Evolutionary conservation across 192 early-diverging fungal genomes (phyloP).

Genomic region (Geranomyces michiganensis): DNA sequence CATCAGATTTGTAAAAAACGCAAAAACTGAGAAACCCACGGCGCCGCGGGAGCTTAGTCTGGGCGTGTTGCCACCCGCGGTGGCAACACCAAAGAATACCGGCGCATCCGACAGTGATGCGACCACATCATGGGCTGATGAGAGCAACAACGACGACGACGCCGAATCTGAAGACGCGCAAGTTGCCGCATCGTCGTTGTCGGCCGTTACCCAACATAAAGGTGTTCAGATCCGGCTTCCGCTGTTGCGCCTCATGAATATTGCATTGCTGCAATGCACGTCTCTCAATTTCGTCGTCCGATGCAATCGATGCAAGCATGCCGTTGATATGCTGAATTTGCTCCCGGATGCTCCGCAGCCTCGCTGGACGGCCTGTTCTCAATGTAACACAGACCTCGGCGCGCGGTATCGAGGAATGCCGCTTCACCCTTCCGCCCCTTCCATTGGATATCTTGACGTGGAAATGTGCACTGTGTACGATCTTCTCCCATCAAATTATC

Average conservation of each 20-base stretch:
- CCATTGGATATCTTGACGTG: slow-evolving; percentile 76
- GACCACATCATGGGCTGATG: neutral
- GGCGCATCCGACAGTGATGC: neutral
- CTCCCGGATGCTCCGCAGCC: neutral
- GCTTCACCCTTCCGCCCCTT: slow-evolving; percentile 55
- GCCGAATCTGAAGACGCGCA: slow-evolving; percentile 39
- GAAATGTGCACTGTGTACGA: slow-evolving; percentile 71
- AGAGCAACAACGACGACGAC: slow-evolving; percentile 1
- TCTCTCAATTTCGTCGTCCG: slow-evolving; percentile 66
- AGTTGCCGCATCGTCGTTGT: neutral
- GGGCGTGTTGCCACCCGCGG: slow-evolving; percentile 1
- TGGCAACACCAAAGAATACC: neutral
- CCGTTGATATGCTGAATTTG: slow-evolving; percentile 45
- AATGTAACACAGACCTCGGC: slow-evolving; percentile 2
- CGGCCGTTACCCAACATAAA: slow-evolving; percentile 36
- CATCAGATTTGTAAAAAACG: slow-evolving; percentile 31
- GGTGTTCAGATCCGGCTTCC: slow-evolving; percentile 80
- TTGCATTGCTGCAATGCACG: slow-evolving; percentile 68
- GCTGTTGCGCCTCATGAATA: slow-evolving; percentile 58
- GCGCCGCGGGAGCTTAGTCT: neutral
- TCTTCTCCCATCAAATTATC: slow-evolving; percentile 71
- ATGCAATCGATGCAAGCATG: slow-evolving; percentile 77
- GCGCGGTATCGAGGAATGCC: slow-evolving; percentile 63
- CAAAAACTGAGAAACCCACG: neutral
- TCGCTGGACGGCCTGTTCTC: neutral